phyloP scores from a whole-genome alignment of 2,329 filamentous ascomycete genomes.

The Cercospora citrullina region DNA sequence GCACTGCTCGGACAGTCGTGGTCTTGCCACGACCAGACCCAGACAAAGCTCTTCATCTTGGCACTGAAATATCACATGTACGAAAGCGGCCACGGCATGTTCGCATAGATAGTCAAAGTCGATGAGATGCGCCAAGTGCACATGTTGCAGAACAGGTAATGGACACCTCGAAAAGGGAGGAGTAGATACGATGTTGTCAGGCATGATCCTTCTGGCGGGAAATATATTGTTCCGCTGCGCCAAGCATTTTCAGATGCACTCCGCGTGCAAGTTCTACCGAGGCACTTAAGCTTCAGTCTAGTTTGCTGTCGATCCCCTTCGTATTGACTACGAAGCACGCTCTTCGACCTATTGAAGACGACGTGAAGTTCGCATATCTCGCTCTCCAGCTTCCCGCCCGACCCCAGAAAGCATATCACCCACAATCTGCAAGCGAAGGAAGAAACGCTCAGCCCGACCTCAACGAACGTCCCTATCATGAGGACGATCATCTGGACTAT shows the following conservation, averaged over 20 bases:
- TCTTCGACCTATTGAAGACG: not conserved
- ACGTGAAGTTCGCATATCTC: not conserved
- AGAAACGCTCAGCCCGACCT: not conserved
- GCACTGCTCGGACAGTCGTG: too few relatives aligned
- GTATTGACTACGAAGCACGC: not conserved
- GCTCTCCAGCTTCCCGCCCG: not conserved
- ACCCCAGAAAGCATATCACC: not conserved
- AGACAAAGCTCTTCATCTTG: too few relatives aligned
- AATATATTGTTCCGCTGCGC: not conserved
- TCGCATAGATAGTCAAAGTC: not conserved
- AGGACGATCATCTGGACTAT: not conserved
- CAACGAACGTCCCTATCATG: not conserved
- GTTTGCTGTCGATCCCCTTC: not conserved
- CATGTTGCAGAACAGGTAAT: not conserved
- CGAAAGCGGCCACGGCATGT: too few relatives aligned
- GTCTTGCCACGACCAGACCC: too few relatives aligned
- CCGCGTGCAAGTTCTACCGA: not conserved
- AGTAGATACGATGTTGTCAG: not conserved
- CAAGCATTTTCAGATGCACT: not conserved
- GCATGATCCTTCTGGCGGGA: not conserved
- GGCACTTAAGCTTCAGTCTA: not conserved
- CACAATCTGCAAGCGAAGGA: not conserved
- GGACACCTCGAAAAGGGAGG: not conserved
- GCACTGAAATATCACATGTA: too few relatives aligned
- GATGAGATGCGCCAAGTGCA: too few relatives aligned